phyloP scores from a whole-genome alignment of 163 green algal genomes.

The Scenedesmus sp. region DNA sequence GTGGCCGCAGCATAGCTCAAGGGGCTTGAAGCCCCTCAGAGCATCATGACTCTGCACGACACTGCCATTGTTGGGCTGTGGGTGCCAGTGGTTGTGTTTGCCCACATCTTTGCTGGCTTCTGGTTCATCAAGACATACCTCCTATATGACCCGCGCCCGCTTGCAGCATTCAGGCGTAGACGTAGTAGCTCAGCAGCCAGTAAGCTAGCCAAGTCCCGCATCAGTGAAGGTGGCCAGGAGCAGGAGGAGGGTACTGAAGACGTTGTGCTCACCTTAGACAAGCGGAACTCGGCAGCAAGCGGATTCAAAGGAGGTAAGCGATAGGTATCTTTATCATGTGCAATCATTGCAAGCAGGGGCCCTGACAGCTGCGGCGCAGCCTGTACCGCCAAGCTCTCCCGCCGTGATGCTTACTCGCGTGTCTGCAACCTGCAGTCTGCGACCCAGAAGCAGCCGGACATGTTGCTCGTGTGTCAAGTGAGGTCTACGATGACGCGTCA shows the following conservation, averaged over 20 bases:
- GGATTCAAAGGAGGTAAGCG: not conserved
- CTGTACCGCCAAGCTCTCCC: not conserved
- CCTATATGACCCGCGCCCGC: not conserved
- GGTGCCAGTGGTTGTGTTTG: conserved; percentile 54
- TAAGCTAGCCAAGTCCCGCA: conserved; percentile 10
- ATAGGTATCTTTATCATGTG: not conserved
- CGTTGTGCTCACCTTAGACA: conserved; percentile 31
- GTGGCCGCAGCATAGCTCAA: not conserved
- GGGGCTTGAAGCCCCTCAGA: not conserved
- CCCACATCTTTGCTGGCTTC: conserved; percentile 51
- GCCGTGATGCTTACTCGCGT: not conserved
- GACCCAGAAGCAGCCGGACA: conserved; percentile 11
- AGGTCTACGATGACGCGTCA: not conserved
- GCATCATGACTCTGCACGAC: not conserved
- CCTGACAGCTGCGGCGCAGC: not conserved
- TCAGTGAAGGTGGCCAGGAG: conserved; percentile 4
- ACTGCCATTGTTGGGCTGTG: conserved; percentile 39
- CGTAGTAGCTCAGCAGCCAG: not conserved
- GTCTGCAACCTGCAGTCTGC: not conserved
- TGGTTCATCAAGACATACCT: conserved; percentile 47
- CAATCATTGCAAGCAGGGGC: not conserved
- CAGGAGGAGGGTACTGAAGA: conserved; percentile 16
- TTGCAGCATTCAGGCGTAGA: conserved; percentile 33
- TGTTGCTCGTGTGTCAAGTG: not conserved
- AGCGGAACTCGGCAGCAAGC: not conserved